Percentiles rank a stretch among this genome's conserved stretches.
Conservation (phyloP, 345 rosid species). For the Eucalyptus urophylla region DNA sequence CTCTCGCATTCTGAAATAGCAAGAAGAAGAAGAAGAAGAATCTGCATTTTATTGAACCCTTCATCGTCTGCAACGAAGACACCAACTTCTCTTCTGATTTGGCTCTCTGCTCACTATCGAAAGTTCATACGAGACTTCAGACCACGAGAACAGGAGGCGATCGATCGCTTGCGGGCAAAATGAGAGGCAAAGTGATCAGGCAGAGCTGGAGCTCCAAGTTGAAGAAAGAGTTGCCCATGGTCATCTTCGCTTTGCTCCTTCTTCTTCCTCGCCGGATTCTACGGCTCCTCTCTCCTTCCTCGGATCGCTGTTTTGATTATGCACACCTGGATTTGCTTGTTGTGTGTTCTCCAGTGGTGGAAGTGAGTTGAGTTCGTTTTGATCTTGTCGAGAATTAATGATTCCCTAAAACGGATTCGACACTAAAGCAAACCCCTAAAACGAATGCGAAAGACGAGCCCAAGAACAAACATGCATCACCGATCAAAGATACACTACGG, state of each 20-base stretch:
- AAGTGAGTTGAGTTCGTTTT: background rate
- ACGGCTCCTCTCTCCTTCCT: conserved; percentile 24
- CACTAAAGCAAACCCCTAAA: too few species aligned
- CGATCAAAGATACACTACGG: too few species aligned
- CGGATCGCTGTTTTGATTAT: conserved; percentile 7
- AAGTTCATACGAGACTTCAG: background rate
- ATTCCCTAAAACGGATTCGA: too few species aligned
- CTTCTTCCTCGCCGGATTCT: conserved; percentile 42
- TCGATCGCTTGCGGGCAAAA: background rate
- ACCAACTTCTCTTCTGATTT: background rate
- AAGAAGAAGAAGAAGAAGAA: background rate
- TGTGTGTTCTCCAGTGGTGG: background rate
- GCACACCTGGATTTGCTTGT: background rate
- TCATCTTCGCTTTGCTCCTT: conserved; percentile 5
- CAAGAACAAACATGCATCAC: too few species aligned
- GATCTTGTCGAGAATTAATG: background rate
- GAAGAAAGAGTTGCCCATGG: conserved; percentile 14
- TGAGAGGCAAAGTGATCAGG: background rate
- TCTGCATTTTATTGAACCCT: background rate
- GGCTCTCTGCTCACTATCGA: background rate
- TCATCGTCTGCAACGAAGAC: background rate
- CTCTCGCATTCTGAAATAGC: background rate
- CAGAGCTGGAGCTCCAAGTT: conserved; percentile 1
- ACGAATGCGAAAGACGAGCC: too few species aligned
- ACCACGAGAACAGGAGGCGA: background rate